These are phyloP conservation scores for Globisporangium heterothallicum DNA, from an alignment of 352 stramenopile species.

Conservation along the genomic window DNA sequence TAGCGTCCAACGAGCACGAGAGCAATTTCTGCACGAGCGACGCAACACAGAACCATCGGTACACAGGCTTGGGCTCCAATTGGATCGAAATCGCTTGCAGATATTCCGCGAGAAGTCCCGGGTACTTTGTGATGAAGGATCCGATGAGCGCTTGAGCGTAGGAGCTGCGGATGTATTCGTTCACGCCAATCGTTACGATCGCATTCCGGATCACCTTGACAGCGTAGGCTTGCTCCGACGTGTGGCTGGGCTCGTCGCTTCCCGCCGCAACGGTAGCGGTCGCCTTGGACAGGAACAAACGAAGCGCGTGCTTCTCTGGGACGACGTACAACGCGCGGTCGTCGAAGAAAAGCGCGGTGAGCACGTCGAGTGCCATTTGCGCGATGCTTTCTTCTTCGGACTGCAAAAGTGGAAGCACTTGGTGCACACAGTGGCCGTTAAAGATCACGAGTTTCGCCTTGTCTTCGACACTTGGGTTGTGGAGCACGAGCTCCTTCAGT, in stretches of 20 bases:
- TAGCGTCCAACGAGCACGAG: slow-evolving; percentile 36
- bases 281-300: slow-evolving; percentile 42
- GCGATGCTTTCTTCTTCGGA: slow-evolving; percentile 39
- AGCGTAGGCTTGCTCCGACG: slow-evolving; percentile 39
- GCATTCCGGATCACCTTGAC: slow-evolving; percentile 65
- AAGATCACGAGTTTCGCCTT: slow-evolving; percentile 61
- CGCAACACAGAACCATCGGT: slow-evolving; percentile 72
- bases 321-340: slow-evolving; percentile 51
- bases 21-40: slow-evolving; percentile 72
- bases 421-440: slow-evolving; percentile 54
- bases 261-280: not conserved
- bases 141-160: slow-evolving; percentile 50
- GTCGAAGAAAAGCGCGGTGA: slow-evolving; percentile 59
- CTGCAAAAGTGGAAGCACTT: slow-evolving; percentile 65
- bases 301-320: slow-evolving; percentile 29
- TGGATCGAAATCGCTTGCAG: slow-evolving; percentile 48
- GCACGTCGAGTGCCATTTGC: slow-evolving; percentile 27
- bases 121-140: slow-evolving; percentile 57
- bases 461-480: slow-evolving; percentile 40
- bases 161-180: slow-evolving; percentile 46
- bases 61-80: slow-evolving; percentile 68
- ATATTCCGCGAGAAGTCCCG: slow-evolving; percentile 54
- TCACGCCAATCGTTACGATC: slow-evolving; percentile 57
- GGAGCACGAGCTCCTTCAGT: slow-evolving; percentile 47
- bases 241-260: slow-evolving; percentile 16